Evolutionary conservation across 108 stramenopile species (phyloP), one percentile per base, ranked within the genome.

Genomic region (Stephanodiscus minutulus): DNA sequence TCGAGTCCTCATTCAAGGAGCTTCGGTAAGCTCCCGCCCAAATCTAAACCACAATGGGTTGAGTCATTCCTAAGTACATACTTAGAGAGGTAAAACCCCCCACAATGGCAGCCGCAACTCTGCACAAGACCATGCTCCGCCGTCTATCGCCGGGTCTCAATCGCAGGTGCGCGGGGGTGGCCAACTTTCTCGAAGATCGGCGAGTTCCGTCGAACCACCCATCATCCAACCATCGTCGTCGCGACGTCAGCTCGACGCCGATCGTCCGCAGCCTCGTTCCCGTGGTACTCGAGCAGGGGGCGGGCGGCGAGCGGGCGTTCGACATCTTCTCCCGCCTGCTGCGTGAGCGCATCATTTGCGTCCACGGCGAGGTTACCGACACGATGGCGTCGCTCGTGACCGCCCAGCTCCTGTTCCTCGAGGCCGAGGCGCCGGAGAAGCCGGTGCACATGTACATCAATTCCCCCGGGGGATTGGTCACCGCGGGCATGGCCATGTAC

Each of bases 391-490:
- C 82, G 0, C 66, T 96, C 5, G 95, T 98, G 10, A 96, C 96
- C 15, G 97, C 98, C 0, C 98, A 98, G 68, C 83, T 98, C 1
- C 73, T 98, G 3, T 98, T 96, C 72, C 61, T 98, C 28, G 98
- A 98, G 73, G 85, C 94, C 11, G 97, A 96, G 44, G 85, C 86
- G 1, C 97, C 97, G 1, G 79, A 87, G 12, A 87, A 84, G 50
- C 92, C 96, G 15, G 76, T 96, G 37, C 91, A 85, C 87, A 93
- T 96, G 93, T 98, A 98, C 81, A 96, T 98, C 62, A 98, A 98
- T 74, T 84, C 82, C 18, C 97, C 97, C 8, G 97, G 97, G 1
- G 97, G 97, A 12, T 61, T 88, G 47, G 96, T 98, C 7, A 96
- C 97, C 36, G 95, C 97, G 0, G 97, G 97, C 0, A 89, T 92